Evolutionary conservation across 805 yeast species (phyloP).

Genomic region (Maudiozyma serrabonitensis): DNA sequence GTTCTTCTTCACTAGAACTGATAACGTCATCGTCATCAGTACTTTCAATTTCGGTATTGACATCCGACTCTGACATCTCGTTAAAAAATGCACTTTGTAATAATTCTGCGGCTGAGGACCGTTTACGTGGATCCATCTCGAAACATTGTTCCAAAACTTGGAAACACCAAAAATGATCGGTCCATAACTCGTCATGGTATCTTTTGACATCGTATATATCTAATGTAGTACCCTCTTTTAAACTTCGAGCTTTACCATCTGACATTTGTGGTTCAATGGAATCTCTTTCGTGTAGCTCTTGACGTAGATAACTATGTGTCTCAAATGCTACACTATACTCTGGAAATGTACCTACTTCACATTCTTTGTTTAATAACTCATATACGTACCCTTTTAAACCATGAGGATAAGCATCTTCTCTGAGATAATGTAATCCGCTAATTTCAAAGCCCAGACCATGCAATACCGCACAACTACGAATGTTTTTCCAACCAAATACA

Average conservation of each 20-base stretch:
- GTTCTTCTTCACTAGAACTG: slow-evolving; percentile 11
- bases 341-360: slow-evolving; percentile 52
- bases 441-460: slow-evolving; percentile 87
- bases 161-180: slow-evolving; percentile 35
- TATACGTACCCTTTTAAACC: slow-evolving; percentile 26
- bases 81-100: slow-evolving; percentile 51
- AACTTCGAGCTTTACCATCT: slow-evolving; percentile 5
- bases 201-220: slow-evolving; percentile 16
- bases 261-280: slow-evolving; percentile 22
- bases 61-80: slow-evolving; percentile 26
- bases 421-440: slow-evolving; percentile 38
- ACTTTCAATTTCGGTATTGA: slow-evolving; percentile 12
- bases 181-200: slow-evolving; percentile 28
- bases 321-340: slow-evolving; percentile 65
- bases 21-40: slow-evolving; percentile 23
- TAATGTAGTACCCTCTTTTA: background rate
- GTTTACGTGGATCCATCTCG: slow-evolving; percentile 45
- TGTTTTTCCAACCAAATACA: slow-evolving; percentile 63
- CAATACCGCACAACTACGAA: slow-evolving; percentile 67
- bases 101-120: slow-evolving; percentile 50
- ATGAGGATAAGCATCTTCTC: slow-evolving; percentile 31
- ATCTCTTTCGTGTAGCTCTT: slow-evolving; percentile 28
- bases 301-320: slow-evolving; percentile 38
- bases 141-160: slow-evolving; percentile 50
- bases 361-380: slow-evolving; percentile 23